Conservation (phyloP, 1,284 basidiomycete genomes). For the Ceratobasidium sp. region DNA sequence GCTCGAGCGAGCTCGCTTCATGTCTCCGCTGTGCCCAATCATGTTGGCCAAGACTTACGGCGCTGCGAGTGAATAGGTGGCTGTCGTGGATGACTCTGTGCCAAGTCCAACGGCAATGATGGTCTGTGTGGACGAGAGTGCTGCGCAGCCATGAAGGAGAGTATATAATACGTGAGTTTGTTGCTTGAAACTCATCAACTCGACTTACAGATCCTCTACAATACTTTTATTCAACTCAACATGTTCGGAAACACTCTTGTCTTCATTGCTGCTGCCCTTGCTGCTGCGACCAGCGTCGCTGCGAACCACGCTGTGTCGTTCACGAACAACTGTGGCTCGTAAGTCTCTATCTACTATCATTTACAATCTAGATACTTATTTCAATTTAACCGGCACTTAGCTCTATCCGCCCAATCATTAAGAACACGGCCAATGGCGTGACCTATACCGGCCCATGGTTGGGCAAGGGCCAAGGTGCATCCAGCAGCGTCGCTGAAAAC, state of each 20-base stretch:
- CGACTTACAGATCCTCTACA: not conserved
- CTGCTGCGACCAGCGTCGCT: constrained; percentile 1
- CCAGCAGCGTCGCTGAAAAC: constrained; percentile 35
- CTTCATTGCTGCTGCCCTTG: not conserved
- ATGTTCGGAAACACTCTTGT: constrained; percentile 19
- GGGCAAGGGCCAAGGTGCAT: constrained; percentile 5
- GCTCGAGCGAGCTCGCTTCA: too few species aligned
- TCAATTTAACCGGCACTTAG: not conserved
- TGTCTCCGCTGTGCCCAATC: too few species aligned
- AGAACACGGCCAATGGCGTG: constrained; percentile 31
- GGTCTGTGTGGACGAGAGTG: not conserved
- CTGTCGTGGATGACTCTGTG: not conserved
- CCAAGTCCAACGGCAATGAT: not conserved
- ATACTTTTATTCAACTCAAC: not conserved
- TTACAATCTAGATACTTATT: not conserved
- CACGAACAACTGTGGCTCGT: constrained; percentile 34
- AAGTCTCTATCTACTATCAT: not conserved
- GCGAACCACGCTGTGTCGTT: constrained; percentile 22
- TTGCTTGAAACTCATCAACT: constrained; percentile 1
- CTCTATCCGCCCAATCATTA: constrained; percentile 24
- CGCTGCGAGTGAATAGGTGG: too few species aligned
- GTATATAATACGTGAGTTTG: constrained; percentile 5
- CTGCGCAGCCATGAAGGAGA: not conserved
- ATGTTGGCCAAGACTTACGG: too few species aligned
- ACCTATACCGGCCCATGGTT: constrained; percentile 31